phyloP scores from a whole-genome alignment of 2,329 filamentous ascomycete species.

The Ambrosiella cleistominuta region DNA sequence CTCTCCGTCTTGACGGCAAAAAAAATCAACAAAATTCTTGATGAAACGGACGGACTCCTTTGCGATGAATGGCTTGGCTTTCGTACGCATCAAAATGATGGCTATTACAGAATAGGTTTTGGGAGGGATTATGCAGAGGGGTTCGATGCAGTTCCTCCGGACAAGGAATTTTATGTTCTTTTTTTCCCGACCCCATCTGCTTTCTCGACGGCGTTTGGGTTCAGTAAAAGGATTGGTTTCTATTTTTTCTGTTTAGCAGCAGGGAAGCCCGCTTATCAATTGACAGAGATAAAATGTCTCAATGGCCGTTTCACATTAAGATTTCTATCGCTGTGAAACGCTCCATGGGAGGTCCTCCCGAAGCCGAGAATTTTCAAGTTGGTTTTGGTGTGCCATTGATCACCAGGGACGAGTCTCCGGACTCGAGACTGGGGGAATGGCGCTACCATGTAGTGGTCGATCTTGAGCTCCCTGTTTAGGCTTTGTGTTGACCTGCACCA shows the following conservation, averaged over 20 bases:
- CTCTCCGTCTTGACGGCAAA: neutral
- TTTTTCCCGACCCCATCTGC: neutral
- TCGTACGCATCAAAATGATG: slow-evolving; percentile 1
- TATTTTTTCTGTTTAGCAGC: slow-evolving; percentile 2
- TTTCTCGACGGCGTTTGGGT: slow-evolving; percentile 15
- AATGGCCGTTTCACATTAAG: slow-evolving; percentile 54
- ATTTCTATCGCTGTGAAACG: slow-evolving; percentile 39
- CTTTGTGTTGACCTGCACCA: slow-evolving; percentile 13
- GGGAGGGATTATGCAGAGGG: slow-evolving; percentile 4
- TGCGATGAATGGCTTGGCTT: neutral
- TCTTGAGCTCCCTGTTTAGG: slow-evolving; percentile 6
- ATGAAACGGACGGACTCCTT: slow-evolving; percentile 7
- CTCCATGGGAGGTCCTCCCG: slow-evolving; percentile 62
- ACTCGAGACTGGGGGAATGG: neutral
- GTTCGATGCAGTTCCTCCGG: neutral
- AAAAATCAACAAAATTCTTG: slow-evolving; percentile 8
- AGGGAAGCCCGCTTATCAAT: slow-evolving; percentile 13
- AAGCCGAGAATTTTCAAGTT: slow-evolving; percentile 24
- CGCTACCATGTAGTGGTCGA: neutral
- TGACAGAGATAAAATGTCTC: slow-evolving; percentile 33
- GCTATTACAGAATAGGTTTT: neutral
- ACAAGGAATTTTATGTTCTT: slow-evolving; percentile 5
- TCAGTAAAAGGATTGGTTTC: slow-evolving; percentile 9
- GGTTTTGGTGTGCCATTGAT: neutral
- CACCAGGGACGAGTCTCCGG: neutral